Base-by-base conservation (phyloP, 768 basidiomycete species). In the Termitomyces sp. region DNA sequence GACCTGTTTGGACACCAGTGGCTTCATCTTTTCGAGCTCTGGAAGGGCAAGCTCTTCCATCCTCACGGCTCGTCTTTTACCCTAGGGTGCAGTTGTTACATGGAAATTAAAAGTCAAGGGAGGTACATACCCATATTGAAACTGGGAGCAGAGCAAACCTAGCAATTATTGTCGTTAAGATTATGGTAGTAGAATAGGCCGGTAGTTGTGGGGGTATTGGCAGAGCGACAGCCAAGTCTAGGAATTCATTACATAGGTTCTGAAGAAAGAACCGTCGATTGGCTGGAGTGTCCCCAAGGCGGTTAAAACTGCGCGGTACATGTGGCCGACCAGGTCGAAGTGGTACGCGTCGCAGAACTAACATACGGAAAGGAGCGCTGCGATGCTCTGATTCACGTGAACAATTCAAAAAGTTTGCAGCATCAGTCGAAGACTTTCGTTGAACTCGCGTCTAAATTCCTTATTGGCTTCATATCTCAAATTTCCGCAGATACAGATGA, bases 171-270 rank as follows among this genome's bases (percentile, higher is more conserved):
- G 91, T 87, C 58, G 85, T 78, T 3, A 92, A 68, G 55, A 93
- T 87, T 61, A 94, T 91, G 2, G 90, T 87, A 1, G 85, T 81
- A 7, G 92, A 83, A 73, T 93, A 93, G 0, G 85, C 74, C 0
- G 92, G 91, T 64, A 85, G 78, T 11, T 80, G 81, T 0, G 86
- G 78, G 24, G 92, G 90, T 65, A 84, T 77, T 2, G 91, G 91
- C n/a, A 92, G 75, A 4, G 89, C 90, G 40, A 84, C 69, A 24
- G 91, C 88, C 53, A 92, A 75, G 78, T 93, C 91, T 15, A 92
- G 78, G 68, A 92, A 92, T 11, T 84, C 86, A 68, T 91, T 79
- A 39, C 81, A 79, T 58, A 87, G 70, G 46, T 68, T 69, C 59
- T 79, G 80, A 38, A 83, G 69, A 49, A 78, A 75, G 54, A 67